phyloP scores from a whole-genome alignment of 2,329 filamentous ascomycete species.

The Helminthosporium solani region DNA sequence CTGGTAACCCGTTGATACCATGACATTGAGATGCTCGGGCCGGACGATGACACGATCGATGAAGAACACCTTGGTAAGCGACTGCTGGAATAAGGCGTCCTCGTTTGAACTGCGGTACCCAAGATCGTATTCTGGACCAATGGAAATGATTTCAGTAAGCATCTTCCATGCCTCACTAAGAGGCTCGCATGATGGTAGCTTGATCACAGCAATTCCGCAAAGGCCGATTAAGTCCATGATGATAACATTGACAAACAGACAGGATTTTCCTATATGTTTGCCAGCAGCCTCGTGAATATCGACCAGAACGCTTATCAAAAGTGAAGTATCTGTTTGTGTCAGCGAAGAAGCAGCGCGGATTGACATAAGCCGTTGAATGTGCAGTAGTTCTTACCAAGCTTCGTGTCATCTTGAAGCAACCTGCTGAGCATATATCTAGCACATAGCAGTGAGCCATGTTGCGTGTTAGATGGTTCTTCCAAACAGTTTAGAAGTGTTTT shows the following conservation, averaged over 20 bases:
- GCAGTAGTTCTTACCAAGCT: conserved; percentile 13
- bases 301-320: background rate
- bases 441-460: conserved; percentile 35
- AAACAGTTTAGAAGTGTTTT: conserved; percentile 19
- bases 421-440: conserved; percentile 35
- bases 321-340: background rate
- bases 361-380: background rate
- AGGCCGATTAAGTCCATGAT: conserved; percentile 40
- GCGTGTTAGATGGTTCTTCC: conserved; percentile 21
- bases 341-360: background rate
- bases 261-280: conserved; percentile 20
- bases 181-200: conserved; percentile 18
- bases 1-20: conserved; percentile 21
- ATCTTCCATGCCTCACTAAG: conserved; percentile 22
- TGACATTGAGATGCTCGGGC: conserved; percentile 9
- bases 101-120: conserved; percentile 8
- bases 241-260: conserved; percentile 37
- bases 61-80: conserved; percentile 25
- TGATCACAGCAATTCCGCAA: conserved; percentile 24
- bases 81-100: conserved; percentile 20
- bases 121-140: conserved; percentile 23
- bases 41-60: conserved; percentile 28
- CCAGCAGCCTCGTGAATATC: background rate
- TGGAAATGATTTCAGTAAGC: conserved; percentile 17
- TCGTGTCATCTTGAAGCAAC: conserved; percentile 13